phyloP scores from a whole-genome alignment of 441 rosid genomes.

The Syzygium malaccense region DNA sequence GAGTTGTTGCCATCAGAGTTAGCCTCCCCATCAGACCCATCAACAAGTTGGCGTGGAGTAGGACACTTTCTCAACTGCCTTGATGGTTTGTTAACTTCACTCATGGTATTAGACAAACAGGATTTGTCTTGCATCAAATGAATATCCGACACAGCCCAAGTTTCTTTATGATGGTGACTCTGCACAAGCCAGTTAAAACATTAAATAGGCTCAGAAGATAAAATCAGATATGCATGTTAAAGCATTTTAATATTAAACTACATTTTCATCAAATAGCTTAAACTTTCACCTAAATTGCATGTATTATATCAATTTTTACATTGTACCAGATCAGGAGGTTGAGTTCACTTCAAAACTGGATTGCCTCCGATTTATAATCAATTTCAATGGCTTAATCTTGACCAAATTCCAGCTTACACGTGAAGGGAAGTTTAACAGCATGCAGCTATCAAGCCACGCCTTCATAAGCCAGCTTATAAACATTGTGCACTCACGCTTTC shows the following conservation, averaged over 20 bases:
- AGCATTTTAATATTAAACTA: background rate
- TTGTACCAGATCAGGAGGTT: background rate
- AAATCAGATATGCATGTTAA: background rate
- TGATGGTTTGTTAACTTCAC: no score
- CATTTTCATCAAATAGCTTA: background rate
- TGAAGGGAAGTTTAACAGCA: background rate
- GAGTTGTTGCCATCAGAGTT: no score
- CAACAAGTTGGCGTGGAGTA: no score
- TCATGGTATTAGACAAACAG: no score
- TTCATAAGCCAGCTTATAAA: background rate
- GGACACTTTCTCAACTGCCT: no score
- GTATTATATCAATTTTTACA: background rate
- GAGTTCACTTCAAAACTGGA: background rate
- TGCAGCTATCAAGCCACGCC: background rate
- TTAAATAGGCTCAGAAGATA: background rate
- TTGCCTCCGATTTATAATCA: background rate
- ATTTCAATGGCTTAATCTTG: background rate
- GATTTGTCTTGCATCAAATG: background rate
- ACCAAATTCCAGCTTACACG: background rate
- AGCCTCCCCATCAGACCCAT: no score
- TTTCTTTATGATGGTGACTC: conserved; percentile 2
- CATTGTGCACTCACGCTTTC: background rate
- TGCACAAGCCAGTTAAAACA: background rate
- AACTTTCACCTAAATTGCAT: background rate
- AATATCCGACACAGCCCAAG: conserved; percentile 11